Evolutionary conservation across 1,139 yeast species (phyloP).

Genomic region (Candida tetrigidarum): DNA sequence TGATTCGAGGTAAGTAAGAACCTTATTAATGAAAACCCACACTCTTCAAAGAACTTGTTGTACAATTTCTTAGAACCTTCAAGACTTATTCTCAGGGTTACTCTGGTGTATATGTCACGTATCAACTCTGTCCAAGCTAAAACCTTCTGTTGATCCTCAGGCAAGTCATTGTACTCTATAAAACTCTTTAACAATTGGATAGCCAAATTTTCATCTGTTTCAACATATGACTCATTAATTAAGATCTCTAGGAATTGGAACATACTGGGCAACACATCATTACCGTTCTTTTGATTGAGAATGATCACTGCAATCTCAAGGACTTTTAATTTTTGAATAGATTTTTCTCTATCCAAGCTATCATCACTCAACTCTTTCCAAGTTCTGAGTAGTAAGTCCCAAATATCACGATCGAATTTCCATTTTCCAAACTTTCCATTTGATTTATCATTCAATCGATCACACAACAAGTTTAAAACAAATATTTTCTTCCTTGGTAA

Average conservation of each 20-base stretch:
- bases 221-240: slow-evolving; percentile 29
- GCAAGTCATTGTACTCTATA: slow-evolving; percentile 4
- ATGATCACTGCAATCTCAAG: slow-evolving; percentile 23
- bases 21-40: slow-evolving; percentile 20
- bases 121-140: slow-evolving; percentile 28
- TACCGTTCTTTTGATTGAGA: slow-evolving; percentile 14
- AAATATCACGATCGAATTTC: slow-evolving; percentile 43
- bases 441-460: slow-evolving; percentile 58
- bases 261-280: slow-evolving; percentile 19
- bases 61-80: slow-evolving; percentile 36
- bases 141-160: background rate
- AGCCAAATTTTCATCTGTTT: slow-evolving; percentile 36
- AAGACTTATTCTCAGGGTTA: slow-evolving; percentile 28
- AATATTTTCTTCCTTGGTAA: slow-evolving; percentile 68
- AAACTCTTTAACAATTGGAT: slow-evolving; percentile 17
- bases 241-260: slow-evolving; percentile 24
- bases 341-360: slow-evolving; percentile 27
- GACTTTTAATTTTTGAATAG: slow-evolving; percentile 37
- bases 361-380: slow-evolving; percentile 35
- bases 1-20: slow-evolving; percentile 9
- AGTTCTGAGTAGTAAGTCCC: slow-evolving; percentile 49
- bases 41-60: slow-evolving; percentile 28
- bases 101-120: slow-evolving; percentile 28
- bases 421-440: slow-evolving; percentile 39
- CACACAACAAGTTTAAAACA: slow-evolving; percentile 67